These are phyloP conservation scores for Bipolaris gigantea DNA, from an alignment of 2,329 filamentous ascomycete species.

Conservation along the genomic window DNA sequence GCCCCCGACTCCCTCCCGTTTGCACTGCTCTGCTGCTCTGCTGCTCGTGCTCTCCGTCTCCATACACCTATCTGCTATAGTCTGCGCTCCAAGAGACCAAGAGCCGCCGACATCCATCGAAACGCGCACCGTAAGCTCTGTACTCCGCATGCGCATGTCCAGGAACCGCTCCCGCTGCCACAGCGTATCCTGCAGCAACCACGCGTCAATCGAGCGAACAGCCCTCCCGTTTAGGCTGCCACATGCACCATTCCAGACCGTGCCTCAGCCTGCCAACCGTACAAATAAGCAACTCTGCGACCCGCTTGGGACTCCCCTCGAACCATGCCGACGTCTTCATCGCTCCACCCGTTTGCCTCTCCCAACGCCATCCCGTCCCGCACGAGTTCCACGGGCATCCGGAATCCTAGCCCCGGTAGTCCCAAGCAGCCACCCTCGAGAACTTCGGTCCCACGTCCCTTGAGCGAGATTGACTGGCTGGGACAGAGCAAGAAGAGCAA, in stretches of 20 bases:
- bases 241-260: conserved; percentile 12
- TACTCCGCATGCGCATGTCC: neutral
- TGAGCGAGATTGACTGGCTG: conserved; percentile 47
- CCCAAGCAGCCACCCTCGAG: conserved; percentile 22
- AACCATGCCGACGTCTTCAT: conserved; percentile 23
- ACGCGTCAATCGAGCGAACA: neutral
- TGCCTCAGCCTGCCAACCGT: conserved; percentile 4
- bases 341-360: conserved; percentile 38
- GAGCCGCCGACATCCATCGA: neutral
- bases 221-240: neutral
- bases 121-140: conserved; percentile 8
- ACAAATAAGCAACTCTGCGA: neutral
- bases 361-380: conserved; percentile 47
- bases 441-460: conserved; percentile 40
- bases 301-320: conserved; percentile 1
- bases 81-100: neutral
- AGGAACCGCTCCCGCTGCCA: conserved; percentile 5
- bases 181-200: conserved; percentile 10
- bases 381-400: conserved; percentile 43
- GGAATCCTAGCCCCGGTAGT: conserved; percentile 33
- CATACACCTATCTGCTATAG: neutral
- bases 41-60: neutral
- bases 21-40: neutral
- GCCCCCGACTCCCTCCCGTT: neutral
- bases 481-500: conserved; percentile 46